These are phyloP conservation scores for Samsoniella hepiali DNA, from an alignment of 2,329 filamentous ascomycete genomes.

Conservation along the genomic window DNA sequence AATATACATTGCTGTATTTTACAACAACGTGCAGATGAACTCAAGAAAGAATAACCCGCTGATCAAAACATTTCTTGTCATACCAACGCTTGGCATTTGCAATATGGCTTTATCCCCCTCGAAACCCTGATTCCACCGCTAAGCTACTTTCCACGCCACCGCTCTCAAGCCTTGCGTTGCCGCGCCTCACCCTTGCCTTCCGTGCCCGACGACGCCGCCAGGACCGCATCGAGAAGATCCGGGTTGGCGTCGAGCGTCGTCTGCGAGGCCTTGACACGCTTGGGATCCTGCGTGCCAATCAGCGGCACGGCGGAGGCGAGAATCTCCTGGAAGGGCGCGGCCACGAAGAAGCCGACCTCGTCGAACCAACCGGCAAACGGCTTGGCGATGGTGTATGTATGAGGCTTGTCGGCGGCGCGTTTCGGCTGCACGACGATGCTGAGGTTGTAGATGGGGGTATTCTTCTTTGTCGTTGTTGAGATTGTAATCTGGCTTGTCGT, in stretches of 20 bases:
- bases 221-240: slow-evolving; percentile 48
- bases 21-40: background rate
- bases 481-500: slow-evolving; percentile 63
- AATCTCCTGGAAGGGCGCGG: slow-evolving; percentile 74
- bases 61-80: background rate
- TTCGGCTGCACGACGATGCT: slow-evolving; percentile 53
- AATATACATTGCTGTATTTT: background rate
- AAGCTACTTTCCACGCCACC: too few relatives aligned
- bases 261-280: slow-evolving; percentile 44
- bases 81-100: background rate
- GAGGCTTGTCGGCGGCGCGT: slow-evolving; percentile 36
- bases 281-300: slow-evolving; percentile 64
- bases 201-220: slow-evolving; percentile 37
- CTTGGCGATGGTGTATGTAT: slow-evolving; percentile 51
- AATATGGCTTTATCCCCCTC: background rate
- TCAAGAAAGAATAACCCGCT: background rate
- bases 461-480: slow-evolving; percentile 69
- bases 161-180: slow-evolving; percentile 42
- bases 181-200: slow-evolving; percentile 39
- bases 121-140: too few relatives aligned
- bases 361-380: slow-evolving; percentile 79
- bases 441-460: slow-evolving; percentile 77
- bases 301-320: slow-evolving; percentile 65
- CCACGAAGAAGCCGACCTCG: slow-evolving; percentile 65
- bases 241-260: slow-evolving; percentile 40